Base-by-base conservation (phyloP, 2,329 filamentous ascomycete genomes). In the Pezizomycotina sp. region DNA sequence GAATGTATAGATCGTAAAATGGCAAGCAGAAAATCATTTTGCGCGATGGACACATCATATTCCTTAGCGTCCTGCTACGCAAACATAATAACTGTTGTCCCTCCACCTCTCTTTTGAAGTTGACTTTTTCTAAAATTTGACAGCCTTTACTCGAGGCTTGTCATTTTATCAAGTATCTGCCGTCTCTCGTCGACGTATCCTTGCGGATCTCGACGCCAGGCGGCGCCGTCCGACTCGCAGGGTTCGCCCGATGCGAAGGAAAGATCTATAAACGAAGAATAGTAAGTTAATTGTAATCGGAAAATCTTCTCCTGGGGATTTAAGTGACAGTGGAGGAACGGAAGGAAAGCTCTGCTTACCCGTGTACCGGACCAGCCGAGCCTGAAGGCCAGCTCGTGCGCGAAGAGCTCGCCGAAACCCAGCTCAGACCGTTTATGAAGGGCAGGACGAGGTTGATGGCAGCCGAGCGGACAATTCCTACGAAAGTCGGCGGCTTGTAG, bases 341-440 rank as follows among this genome's bases (percentile, higher is more conserved):
- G 14, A 19, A 5, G 31, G 15, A 10, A 15, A 7, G 3, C 26
- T 6, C 10, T 30, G 48, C 69, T 29, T 66, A 93, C 89, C 72
- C 89, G 92, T 42, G 89, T 95, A 36, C 77, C 77, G 47, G 78
- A 75, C 89, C 89, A 98, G 43, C 89, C 89, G 50, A 95, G 62
- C 52, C 86, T 66, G 55, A 86, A 98, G 2, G 89, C 89, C 32
- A 81, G 77, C 62, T 98, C 89, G 55, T 98, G 89, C 36, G 89
- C 89, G 58, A 98, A 86, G 33, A 98, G 62, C 62, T 98, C 89
- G 49, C 89, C 89, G 54, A 98, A 93, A 2, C 89, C 89, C 53
- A 98, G 62, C 89, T 98, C 65, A 98, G 70, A 29, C 89, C 89
- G 60, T 98, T 98, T 54, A 98, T 72, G 53, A 98, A 98, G 0